Evolutionary conservation across 345 rosid species (phyloP).

Genomic region (Eutrema heterophyllum): DNA sequence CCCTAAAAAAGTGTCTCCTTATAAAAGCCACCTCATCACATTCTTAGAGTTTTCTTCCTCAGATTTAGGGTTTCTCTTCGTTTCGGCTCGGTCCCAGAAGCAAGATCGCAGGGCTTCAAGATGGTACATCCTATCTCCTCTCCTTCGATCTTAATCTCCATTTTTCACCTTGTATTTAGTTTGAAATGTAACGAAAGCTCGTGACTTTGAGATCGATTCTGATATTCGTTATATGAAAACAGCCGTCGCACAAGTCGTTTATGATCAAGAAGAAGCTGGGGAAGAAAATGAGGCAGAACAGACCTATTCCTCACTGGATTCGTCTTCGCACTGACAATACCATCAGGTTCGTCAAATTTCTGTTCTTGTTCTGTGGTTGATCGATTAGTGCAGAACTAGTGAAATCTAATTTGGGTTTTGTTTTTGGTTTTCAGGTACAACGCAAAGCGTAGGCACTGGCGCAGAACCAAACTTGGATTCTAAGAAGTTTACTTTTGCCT

Average conservation of each 20-base stretch:
- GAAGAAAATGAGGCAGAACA: constrained; percentile 73
- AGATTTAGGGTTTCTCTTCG: constrained; percentile 16
- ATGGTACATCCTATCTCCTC: constrained; percentile 13
- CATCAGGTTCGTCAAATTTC: constrained; percentile 36
- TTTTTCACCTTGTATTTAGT: not conserved
- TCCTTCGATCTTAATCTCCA: not conserved
- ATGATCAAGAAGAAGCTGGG: constrained; percentile 60
- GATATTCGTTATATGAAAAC: not conserved
- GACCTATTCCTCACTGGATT: constrained; percentile 75
- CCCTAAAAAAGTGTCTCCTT: not conserved
- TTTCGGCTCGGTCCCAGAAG: not conserved
- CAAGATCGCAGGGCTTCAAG: constrained; percentile 3
- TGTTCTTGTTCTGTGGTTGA: not conserved
- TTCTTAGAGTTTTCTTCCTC: fast-evolving
- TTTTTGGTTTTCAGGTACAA: constrained; percentile 42
- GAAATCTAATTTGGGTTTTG: not conserved
- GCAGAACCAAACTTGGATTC: constrained; percentile 54
- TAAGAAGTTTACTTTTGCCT: constrained; percentile 2
- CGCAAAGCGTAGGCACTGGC: constrained; percentile 70
- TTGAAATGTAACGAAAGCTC: not conserved
- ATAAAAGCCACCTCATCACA: not conserved
- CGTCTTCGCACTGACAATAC: constrained; percentile 65
- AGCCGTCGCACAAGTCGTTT: constrained; percentile 94
- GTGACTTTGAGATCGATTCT: not conserved
- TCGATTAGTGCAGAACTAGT: not conserved